Conservation (phyloP, 352 stramenopile species). For the Thalassiosira hispida region DNA sequence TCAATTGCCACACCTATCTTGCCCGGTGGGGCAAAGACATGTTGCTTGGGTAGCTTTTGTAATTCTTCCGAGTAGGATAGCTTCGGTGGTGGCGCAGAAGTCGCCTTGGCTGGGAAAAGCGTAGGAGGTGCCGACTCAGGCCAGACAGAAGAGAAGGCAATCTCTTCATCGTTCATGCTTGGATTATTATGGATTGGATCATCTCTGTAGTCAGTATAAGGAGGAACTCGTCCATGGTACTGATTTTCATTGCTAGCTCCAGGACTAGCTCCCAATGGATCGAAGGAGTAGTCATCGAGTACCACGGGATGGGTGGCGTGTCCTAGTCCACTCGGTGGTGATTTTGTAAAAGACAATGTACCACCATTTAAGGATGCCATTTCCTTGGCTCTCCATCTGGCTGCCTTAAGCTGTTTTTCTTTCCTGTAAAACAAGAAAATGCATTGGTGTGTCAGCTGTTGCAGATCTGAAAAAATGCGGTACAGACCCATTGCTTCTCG, state of each 20-base stretch:
- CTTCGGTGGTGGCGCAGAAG: not conserved
- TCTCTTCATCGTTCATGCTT: conserved; percentile 11
- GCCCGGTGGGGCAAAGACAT: conserved; percentile 55
- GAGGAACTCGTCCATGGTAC: not conserved
- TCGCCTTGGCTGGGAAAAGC: conserved; percentile 7
- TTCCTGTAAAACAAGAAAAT: conserved; percentile 3
- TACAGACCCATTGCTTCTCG: not conserved
- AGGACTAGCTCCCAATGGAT: conserved; percentile 13
- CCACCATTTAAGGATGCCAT: conserved; percentile 9
- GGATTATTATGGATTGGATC: conserved; percentile 5
- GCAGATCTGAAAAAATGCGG: not conserved
- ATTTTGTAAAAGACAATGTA: conserved; percentile 2
- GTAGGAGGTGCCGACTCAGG: conserved; percentile 8
- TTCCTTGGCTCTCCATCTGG: conserved; percentile 29
- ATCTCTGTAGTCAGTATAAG: conserved; percentile 11
- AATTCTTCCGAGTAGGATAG: conserved; percentile 6
- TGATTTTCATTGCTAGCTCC: no score
- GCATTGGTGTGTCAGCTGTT: not conserved
- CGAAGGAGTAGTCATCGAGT: conserved; percentile 45
- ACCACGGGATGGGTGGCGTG: not conserved
- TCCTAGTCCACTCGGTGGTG: not conserved
- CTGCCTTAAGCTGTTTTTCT: conserved; percentile 32
- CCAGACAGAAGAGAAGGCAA: conserved; percentile 12
- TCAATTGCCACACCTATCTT: conserved; percentile 65
- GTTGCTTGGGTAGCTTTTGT: conserved; percentile 13